phyloP scores from a whole-genome alignment of 345 rosid species.

The Gossypium australe region DNA sequence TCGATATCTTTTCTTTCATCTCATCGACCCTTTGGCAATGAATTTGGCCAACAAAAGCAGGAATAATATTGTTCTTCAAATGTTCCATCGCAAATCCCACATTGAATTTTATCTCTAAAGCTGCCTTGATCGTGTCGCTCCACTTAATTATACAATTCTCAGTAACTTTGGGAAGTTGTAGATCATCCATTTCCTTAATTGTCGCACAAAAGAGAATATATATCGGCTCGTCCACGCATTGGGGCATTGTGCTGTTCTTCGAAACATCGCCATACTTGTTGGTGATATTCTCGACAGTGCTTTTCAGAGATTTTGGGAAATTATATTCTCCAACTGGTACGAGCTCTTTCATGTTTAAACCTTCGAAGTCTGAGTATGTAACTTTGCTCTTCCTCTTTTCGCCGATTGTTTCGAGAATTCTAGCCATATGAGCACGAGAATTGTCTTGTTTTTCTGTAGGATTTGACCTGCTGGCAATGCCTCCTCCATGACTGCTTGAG shows the following conservation, averaged over 20 bases:
- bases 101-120: background rate
- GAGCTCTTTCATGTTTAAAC: background rate
- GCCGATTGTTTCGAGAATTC: background rate
- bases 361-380: background rate
- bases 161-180: background rate
- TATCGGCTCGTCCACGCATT: background rate
- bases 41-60: background rate
- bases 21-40: background rate
- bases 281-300: background rate
- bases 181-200: background rate
- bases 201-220: background rate
- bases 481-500: background rate
- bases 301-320: background rate
- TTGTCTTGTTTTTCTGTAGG: background rate
- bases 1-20: background rate
- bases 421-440: background rate
- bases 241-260: background rate
- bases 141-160: background rate
- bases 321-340: background rate
- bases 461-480: background rate
- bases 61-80: background rate
- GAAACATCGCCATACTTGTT: background rate
- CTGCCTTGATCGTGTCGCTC: conserved; percentile 9
- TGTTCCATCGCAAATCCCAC: background rate
- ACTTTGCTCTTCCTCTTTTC: background rate